phyloP scores from a whole-genome alignment of 129 eudicot species.

The Solidago caesia region DNA sequence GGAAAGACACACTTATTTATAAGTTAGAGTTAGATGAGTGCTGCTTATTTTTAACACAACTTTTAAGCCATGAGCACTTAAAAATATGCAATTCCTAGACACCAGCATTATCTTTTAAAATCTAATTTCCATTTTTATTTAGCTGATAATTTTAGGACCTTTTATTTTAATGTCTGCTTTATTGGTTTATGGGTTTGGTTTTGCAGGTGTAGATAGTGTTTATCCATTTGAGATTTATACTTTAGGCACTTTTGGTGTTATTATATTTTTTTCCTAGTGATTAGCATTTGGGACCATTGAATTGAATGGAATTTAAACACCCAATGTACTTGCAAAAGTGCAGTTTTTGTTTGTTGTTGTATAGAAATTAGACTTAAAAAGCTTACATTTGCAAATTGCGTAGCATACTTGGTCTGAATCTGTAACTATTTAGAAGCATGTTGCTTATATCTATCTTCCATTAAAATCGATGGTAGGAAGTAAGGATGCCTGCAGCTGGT shows the following conservation, averaged over 20 bases:
- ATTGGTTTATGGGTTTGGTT: slow-evolving; percentile 10
- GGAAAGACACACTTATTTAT: too few species aligned
- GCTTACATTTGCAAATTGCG: not conserved
- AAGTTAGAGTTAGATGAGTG: too few species aligned
- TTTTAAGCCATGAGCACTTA: too few species aligned
- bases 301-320: not conserved
- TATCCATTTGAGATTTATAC: not conserved
- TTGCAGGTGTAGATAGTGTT: not conserved
- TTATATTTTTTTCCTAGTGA: not conserved
- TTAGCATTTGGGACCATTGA: not conserved
- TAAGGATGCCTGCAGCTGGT: slow-evolving; percentile 99
- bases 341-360: not conserved
- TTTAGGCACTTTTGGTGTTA: not conserved
- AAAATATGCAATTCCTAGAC: too few species aligned
- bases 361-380: slow-evolving; percentile 3
- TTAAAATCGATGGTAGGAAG: slow-evolving; percentile 65
- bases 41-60: too few species aligned
- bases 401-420: not conserved
- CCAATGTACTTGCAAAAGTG: slow-evolving; percentile 11
- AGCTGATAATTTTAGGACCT: not conserved
- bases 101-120: too few species aligned
- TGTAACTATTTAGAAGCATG: slow-evolving; percentile 8
- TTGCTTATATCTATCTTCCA: slow-evolving; percentile 30
- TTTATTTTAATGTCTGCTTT: not conserved
- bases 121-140: too few species aligned